Evolutionary conservation across 2,329 filamentous ascomycete genomes (phyloP), one percentile per base, ranked within the genome.

Genomic region (Arthrobotrys megalospora): DNA sequence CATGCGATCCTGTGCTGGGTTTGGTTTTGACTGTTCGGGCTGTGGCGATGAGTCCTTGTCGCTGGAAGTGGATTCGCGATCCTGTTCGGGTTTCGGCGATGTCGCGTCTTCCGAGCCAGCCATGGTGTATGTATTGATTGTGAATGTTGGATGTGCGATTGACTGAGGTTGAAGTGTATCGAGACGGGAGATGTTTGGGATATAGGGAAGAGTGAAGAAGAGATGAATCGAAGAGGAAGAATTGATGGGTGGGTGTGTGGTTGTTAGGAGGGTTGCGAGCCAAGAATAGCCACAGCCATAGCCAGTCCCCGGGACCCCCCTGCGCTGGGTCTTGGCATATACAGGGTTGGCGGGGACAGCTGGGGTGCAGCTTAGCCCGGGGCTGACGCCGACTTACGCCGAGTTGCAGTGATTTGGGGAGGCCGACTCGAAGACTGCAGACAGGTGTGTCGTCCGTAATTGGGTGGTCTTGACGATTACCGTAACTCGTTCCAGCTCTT

Each of bases 1-100:
- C 84, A 90, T 86, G 70, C 93, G 90, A 69, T 94, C 91, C 81
- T 89, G 86, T 34, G 88, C 86, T 34, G 67, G 67, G 63, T 78
- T 50, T 32, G 63, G 43, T 53, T 72, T 78, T 21, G 67, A 41
- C 21, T 71, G 52, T 19, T 65, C 63, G 7, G 75, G 45, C 36
- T 78, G 75, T 67, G 75, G 75, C 52, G 75, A 78, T 16, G 66
- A 67, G 7, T 68, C 75, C 38, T 58, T 69, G 64, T 64, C 64
- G 63, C 71, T 68, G 58, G 66, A 38, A 12, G 43, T 45, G 21
- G 68, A 67, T 64, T 78, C 75, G 67, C 63, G 67, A 71, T 68
- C 75, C 62, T 62, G 43, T 21, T 68, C 67, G 53, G 62, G 62
- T 72, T 78, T 71, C 67, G 75, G 75, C 41, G 75, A 67, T 72